phyloP scores from a whole-genome alignment of 1,284 basidiomycete genomes.

The Phaffia rhodozyma region DNA sequence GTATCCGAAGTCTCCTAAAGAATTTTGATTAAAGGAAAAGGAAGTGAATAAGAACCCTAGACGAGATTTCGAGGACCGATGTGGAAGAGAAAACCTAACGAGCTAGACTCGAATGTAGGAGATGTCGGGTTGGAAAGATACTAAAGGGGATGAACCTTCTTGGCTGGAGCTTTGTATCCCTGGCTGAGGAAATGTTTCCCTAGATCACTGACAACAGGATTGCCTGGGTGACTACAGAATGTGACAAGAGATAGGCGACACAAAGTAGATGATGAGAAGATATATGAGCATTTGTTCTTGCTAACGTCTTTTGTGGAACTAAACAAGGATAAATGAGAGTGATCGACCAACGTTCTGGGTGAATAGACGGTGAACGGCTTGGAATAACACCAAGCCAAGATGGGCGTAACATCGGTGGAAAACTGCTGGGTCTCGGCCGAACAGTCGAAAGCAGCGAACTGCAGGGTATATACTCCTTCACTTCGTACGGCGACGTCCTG shows the following conservation, averaged over 20 bases:
- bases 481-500: constrained; percentile 15
- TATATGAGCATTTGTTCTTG: no score
- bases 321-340: neutral
- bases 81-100: constrained; percentile 1
- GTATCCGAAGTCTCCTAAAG: constrained; percentile 31
- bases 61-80: constrained; percentile 31
- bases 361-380: constrained; percentile 9
- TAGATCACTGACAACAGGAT: no score
- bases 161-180: no score
- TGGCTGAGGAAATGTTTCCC: no score
- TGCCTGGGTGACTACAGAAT: no score
- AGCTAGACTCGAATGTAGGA: neutral
- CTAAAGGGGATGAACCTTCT: no score
- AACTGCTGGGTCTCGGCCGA: constrained; percentile 2
- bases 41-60: constrained; percentile 32
- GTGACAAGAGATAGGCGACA: no score
- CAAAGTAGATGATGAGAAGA: no score
- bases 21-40: constrained; percentile 19
- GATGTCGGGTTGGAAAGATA: no score
- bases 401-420: neutral
- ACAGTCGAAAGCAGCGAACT: constrained; percentile 11
- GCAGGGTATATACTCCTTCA: constrained; percentile 14
- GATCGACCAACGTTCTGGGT: constrained; percentile 7
- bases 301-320: no score
- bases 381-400: constrained; percentile 14